Conservation (phyloP, 345 rosid species). For the Moringa oleifera region DNA sequence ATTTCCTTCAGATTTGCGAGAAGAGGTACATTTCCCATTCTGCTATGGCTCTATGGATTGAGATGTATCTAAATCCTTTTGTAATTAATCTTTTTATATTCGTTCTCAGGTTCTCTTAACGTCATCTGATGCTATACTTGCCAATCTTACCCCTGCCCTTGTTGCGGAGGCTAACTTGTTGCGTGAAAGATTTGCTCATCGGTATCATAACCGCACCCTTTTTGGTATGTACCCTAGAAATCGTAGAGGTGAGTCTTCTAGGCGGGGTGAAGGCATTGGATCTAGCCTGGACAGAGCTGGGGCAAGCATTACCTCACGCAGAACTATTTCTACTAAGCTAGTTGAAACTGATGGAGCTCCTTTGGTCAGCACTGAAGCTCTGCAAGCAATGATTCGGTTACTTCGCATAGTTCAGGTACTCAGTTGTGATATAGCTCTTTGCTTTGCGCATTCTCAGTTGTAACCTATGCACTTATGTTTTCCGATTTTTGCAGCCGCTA, state of each 20-base stretch:
- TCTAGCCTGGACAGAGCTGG: slow-evolving; percentile 61
- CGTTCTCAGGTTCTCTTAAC: slow-evolving; percentile 75
- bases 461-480: slow-evolving; percentile 12
- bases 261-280: slow-evolving; percentile 73
- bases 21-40: slow-evolving; percentile 54
- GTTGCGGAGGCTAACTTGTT: slow-evolving; percentile 98
- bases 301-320: slow-evolving; percentile 53
- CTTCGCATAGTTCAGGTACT: slow-evolving; percentile 92
- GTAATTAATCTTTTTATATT: neutral
- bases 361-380: slow-evolving; percentile 71
- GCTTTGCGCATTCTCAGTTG: slow-evolving; percentile 2
- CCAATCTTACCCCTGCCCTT: slow-evolving; percentile 95
- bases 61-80: neutral
- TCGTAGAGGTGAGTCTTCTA: slow-evolving; percentile 92
- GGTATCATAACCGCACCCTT: slow-evolving; percentile 72
- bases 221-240: slow-evolving; percentile 94
- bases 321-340: slow-evolving; percentile 54
- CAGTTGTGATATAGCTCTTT: slow-evolving; percentile 4
- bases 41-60: no score
- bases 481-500: slow-evolving; percentile 56
- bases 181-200: slow-evolving; percentile 93
- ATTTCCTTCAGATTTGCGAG: slow-evolving; percentile 92
- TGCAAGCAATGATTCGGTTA: slow-evolving; percentile 80
- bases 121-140: slow-evolving; percentile 92
- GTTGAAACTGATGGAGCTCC: slow-evolving; percentile 93